Evolutionary conservation across 805 yeast genomes (phyloP), one percentile per base, ranked within the genome.

Genomic region (Kregervanrija delftensis): DNA sequence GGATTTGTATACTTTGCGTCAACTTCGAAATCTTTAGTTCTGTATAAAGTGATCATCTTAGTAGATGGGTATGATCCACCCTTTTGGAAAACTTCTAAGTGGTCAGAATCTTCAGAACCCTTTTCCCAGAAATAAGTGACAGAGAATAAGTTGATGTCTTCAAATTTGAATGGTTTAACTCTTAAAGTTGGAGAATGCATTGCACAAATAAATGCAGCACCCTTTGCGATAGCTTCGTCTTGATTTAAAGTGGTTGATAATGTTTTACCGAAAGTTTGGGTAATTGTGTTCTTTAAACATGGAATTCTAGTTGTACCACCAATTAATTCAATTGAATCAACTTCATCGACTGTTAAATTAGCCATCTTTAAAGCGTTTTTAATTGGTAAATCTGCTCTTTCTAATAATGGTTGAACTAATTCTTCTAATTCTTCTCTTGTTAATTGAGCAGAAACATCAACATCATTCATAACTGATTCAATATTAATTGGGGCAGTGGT

Each of bases 241-340:
- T 90, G 97, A 79, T 93, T 93, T 71, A 95, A 80, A 57, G 98
- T 95, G 75, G 86, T 85, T 35, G 96, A 86, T 64, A 93, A 75
- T 59, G 73, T 83, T 73, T 86, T 86, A 66, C 86, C 86, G 65
- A 93, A 88, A 54, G 86, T 74, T 63, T 83, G 86, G 57, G 84
- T 57, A 57, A 93, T 76, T 63, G 78, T 83, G 57, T 82, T 77
- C 78, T 93, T 93, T 65, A 93, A 74, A 45, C 86, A 72, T 65
- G 99, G 99, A 55, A 93, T 95, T 78, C 99, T 89, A 57, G 97
- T 86, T 66, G 95, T 86, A 58, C 99, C 99, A 73, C 99, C 99
- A 64, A 93, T 84, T 49, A 93, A 81, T 74, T 93, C 99, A 56
- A 93, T 83, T 43, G 89, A 80, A 70, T 90, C 96, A 49, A 93